Evolutionary conservation across 2,329 filamentous ascomycete species (phyloP), one percentile per base, ranked within the genome.

Genomic region (Cryphonectria japonica): DNA sequence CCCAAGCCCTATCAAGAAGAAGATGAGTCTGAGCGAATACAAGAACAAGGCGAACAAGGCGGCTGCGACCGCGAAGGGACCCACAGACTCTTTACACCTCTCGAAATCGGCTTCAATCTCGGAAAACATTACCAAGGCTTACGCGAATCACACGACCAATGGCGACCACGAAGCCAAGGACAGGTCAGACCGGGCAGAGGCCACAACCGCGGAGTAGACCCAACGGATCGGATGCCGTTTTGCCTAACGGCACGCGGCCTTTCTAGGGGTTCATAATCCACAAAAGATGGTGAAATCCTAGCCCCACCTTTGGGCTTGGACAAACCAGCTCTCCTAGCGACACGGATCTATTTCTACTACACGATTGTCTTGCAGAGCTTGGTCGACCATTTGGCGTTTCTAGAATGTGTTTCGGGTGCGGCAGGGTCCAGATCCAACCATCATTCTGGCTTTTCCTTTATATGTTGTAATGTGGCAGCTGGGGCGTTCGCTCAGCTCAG

Each of bases 21-120:
- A 91, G 78, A 80, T 92, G 52, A 91, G 88, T 73, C 78, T 91
- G 1, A 91, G 88, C 75, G 89, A 91, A 76, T 92, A 92, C 76
- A 89, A 88, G 77, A 88, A 86, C 73, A 83, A 87, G 66, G 83
- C 85, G 80, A 87, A 85, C 76, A 90, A 88, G 76, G 84, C 84
- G 3, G 84, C 84, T 2, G 84, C 77, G 75, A 66, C 69, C 9
- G 71, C 69, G 16, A 67, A 54, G 57, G 50, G 59, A 46, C 39
- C 46, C 16, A 32, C 64, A 9, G 71, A 73, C 26, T 59, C 19
- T 16, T 83, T 80, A 39, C 83, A 83, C 72, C 82, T 83, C 13
- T 78, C 84, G 34, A 86, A 85, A 74, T 76, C 81, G 32, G 78
- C 80, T 16, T 74, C 77, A 22, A 75, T 69, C 13, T 13, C 39